phyloP scores from a whole-genome alignment of 2,329 filamentous ascomycete genomes.

The Paecilomyces niveus region DNA sequence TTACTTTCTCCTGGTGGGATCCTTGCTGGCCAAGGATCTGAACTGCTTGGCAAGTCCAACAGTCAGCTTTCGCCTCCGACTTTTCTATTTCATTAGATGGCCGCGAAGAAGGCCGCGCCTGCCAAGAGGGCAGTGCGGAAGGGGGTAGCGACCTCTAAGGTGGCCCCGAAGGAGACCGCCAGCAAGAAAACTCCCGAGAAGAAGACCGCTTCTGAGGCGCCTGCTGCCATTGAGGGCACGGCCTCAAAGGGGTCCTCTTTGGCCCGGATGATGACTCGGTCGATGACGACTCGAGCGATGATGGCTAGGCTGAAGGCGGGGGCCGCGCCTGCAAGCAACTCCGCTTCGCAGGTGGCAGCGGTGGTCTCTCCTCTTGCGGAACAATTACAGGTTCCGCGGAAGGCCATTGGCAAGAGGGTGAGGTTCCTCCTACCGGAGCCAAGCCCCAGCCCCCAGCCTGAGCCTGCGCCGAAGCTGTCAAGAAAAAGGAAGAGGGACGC shows the following conservation, averaged over 20 bases:
- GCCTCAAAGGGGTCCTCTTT: not conserved
- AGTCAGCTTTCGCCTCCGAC: not conserved
- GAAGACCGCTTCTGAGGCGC: not conserved
- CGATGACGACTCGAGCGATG: not conserved
- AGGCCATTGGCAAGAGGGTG: not conserved
- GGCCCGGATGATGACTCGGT: not conserved
- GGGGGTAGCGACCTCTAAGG: not conserved
- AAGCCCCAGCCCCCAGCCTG: not conserved
- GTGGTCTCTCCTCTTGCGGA: not conserved
- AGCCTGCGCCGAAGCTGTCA: not conserved
- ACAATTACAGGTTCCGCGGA: not conserved
- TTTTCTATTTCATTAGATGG: not conserved
- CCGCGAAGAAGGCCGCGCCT: not conserved
- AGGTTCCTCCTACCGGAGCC: not conserved
- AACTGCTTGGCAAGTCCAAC: not conserved
- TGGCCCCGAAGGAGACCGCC: not conserved
- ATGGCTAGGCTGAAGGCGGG: not conserved
- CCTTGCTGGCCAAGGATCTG: not conserved
- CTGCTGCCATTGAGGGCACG: not conserved
- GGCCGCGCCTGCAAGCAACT: not conserved
- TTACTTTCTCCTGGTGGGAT: not conserved
- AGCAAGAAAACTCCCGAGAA: not conserved
- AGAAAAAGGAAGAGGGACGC: not conserved
- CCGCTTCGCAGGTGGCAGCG: not conserved
- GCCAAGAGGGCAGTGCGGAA: not conserved